These are phyloP conservation scores for Colletotrichum sp. DNA, from an alignment of 2,329 filamentous ascomycete genomes.

Conservation along the genomic window DNA sequence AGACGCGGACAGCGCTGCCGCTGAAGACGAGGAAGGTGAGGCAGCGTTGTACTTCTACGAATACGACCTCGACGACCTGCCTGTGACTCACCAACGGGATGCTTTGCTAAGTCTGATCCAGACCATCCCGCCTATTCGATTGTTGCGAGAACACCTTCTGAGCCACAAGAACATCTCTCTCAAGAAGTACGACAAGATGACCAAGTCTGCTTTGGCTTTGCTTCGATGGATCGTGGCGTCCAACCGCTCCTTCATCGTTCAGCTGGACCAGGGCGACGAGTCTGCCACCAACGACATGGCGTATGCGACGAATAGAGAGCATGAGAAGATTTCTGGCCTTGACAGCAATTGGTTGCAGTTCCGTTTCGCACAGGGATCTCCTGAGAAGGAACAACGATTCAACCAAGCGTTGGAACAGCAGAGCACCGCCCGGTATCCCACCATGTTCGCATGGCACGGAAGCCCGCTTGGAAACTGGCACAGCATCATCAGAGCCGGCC, in stretches of 20 bases:
- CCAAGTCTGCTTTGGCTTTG: conserved; percentile 69
- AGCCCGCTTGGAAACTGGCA: conserved; percentile 84
- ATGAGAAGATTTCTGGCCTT: conserved; percentile 68
- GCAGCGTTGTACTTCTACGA: conserved; percentile 48
- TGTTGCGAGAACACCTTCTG: conserved; percentile 59
- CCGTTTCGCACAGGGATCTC: conserved; percentile 84
- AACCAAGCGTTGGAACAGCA: conserved; percentile 62
- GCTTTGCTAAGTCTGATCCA: conserved; percentile 60
- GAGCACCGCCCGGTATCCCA: conserved; percentile 55
- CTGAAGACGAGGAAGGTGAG: not conserved
- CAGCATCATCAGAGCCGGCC: conserved; percentile 81
- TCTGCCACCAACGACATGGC: not conserved
- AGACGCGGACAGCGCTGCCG: not conserved
- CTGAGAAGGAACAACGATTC: conserved; percentile 84
- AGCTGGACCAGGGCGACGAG: conserved; percentile 59
- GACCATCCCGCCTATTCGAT: conserved; percentile 64
- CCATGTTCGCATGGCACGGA: conserved; percentile 88
- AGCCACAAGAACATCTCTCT: conserved; percentile 43
- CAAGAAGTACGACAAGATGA: conserved; percentile 57
- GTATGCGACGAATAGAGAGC: conserved; percentile 24
- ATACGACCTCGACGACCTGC: conserved; percentile 62
- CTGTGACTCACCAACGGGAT: conserved; percentile 47
- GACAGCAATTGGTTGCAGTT: conserved; percentile 74
- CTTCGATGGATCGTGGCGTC: conserved; percentile 90
- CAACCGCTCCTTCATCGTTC: conserved; percentile 84